Evolutionary conservation across 2,329 filamentous ascomycete genomes (phyloP).

Genomic region (Ophiosphaerella narmari): DNA sequence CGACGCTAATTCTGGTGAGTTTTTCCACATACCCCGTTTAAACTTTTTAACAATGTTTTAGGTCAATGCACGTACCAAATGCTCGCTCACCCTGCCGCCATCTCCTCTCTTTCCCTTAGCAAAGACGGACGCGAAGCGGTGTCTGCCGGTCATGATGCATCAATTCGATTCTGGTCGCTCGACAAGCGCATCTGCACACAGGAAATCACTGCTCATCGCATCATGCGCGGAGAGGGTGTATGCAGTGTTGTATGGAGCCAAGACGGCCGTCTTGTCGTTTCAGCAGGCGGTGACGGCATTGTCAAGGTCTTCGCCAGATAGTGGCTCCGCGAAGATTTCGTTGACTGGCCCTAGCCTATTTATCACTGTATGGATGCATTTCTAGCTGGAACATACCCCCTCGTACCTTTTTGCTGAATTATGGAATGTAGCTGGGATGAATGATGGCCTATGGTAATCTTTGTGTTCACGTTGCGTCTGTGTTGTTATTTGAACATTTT

Average conservation of each 20-base stretch:
- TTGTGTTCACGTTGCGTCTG: slow-evolving; percentile 5
- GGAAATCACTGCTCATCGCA: slow-evolving; percentile 88
- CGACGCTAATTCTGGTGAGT: slow-evolving; percentile 96
- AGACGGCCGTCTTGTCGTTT: slow-evolving; percentile 92
- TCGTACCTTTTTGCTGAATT: slow-evolving; percentile 11
- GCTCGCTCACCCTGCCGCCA: slow-evolving; percentile 92
- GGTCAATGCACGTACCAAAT: slow-evolving; percentile 99
- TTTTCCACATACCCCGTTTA: not conserved
- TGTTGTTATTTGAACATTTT: not conserved
- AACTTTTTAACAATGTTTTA: slow-evolving; percentile 46
- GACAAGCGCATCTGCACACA: slow-evolving; percentile 96
- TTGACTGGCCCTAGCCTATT: slow-evolving; percentile 13
- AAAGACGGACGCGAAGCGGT: slow-evolving; percentile 94
- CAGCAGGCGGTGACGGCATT: slow-evolving; percentile 90
- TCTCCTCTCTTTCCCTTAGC: slow-evolving; percentile 87
- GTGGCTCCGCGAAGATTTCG: slow-evolving; percentile 12
- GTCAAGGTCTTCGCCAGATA: slow-evolving; percentile 79
- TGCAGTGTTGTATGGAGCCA: slow-evolving; percentile 95
- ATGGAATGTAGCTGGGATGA: slow-evolving; percentile 14
- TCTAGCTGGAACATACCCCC: slow-evolving; percentile 25
- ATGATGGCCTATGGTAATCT: slow-evolving; percentile 17
- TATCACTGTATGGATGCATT: slow-evolving; percentile 20
- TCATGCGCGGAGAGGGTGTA: slow-evolving; percentile 95
- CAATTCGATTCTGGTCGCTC: slow-evolving; percentile 93
- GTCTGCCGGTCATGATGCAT: slow-evolving; percentile 93